Conservation (phyloP, 768 basidiomycete genomes). For the Panaeolus cyanescens region DNA sequence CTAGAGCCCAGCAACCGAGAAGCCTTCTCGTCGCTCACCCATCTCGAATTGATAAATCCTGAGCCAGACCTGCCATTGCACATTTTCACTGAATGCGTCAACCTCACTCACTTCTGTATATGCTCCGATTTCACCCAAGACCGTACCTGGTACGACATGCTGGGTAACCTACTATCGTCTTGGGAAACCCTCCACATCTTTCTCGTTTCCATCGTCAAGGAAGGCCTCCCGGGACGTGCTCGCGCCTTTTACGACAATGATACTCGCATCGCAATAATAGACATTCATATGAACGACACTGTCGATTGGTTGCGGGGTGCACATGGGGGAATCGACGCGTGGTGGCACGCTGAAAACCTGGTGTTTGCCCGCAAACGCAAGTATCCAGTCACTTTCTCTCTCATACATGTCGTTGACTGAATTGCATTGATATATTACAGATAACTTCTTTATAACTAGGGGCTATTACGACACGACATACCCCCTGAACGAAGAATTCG, state of each 20-base stretch:
- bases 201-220: neutral
- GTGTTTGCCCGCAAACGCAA: neutral
- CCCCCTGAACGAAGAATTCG: too few relatives aligned
- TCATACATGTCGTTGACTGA: too few relatives aligned
- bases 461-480: neutral
- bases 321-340: neutral
- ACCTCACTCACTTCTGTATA: neutral
- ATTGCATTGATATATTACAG: too few relatives aligned
- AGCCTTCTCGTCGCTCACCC: neutral
- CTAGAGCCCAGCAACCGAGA: too few relatives aligned
- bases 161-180: neutral
- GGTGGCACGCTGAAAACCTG: neutral
- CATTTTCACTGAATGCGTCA: too few relatives aligned
- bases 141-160: neutral
- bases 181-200: neutral
- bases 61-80: neutral
- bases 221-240: neutral
- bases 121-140: neutral
- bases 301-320: neutral
- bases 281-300: neutral
- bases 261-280: neutral
- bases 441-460: neutral
- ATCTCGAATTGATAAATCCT: neutral
- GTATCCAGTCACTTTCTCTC: too few relatives aligned
- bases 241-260: neutral